Percentiles rank a stretch among this genome's conserved stretches.
These are phyloP conservation scores for Starmerella kuoi DNA, from an alignment of 805 yeast species.

Conservation along the genomic window DNA sequence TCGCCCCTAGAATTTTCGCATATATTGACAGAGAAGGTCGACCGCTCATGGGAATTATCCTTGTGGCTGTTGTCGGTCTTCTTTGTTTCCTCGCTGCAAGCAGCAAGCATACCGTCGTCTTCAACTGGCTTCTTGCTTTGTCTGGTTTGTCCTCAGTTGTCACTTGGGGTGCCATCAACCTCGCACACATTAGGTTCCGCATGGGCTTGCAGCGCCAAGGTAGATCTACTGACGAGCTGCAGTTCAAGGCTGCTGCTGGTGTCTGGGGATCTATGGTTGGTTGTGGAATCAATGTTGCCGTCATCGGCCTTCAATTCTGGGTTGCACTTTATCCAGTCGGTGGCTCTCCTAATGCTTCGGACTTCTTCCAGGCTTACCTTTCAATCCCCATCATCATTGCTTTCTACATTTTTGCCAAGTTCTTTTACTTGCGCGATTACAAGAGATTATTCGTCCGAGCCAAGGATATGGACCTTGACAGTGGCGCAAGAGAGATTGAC, in stretches of 20 bases:
- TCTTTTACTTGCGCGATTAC: slow-evolving; percentile 33
- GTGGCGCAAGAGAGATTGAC: slow-evolving; percentile 50
- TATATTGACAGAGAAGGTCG: slow-evolving; percentile 69
- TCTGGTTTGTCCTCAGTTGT: slow-evolving; percentile 67
- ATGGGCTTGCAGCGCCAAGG: slow-evolving; percentile 51
- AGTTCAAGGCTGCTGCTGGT: slow-evolving; percentile 58
- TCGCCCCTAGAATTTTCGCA: slow-evolving; percentile 48
- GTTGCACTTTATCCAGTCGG: slow-evolving; percentile 63
- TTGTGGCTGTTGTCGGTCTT: slow-evolving; percentile 40
- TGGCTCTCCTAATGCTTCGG: slow-evolving; percentile 27
- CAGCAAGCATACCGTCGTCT: slow-evolving; percentile 38
- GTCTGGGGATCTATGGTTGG: slow-evolving; percentile 57
- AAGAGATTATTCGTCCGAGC: slow-evolving; percentile 33
- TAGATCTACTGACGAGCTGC: slow-evolving; percentile 53
- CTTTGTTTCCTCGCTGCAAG: slow-evolving; percentile 55
- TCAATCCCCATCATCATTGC: slow-evolving; percentile 35
- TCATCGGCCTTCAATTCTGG: slow-evolving; percentile 72
- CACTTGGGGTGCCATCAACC: slow-evolving; percentile 67
- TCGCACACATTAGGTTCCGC: slow-evolving; percentile 58
- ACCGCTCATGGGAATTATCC: slow-evolving; percentile 53
- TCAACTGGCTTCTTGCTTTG: slow-evolving; percentile 65
- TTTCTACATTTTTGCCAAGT: slow-evolving; percentile 42
- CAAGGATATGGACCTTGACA: slow-evolving; percentile 45
- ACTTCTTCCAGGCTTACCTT: slow-evolving; percentile 44
- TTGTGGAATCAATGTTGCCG: slow-evolving; percentile 41